phyloP scores from a whole-genome alignment of 495 filamentous ascomycete genomes.

The Pyrenula massariospora region DNA sequence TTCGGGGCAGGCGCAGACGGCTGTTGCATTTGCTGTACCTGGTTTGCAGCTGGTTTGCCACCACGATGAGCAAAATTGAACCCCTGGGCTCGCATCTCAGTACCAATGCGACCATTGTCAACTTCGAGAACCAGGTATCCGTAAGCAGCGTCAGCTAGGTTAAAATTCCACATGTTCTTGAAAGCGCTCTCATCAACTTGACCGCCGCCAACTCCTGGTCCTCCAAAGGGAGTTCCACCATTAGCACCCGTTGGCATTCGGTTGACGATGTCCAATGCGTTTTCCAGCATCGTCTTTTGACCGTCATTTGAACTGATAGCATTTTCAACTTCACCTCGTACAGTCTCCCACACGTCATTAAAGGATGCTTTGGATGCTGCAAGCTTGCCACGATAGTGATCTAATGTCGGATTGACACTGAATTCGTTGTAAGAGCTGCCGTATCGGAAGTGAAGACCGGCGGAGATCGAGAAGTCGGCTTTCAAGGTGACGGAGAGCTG shows the following conservation, averaged over 20 bases:
- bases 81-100: conserved; percentile 95
- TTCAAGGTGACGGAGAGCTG: conserved; percentile 97
- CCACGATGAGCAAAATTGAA: conserved; percentile 97
- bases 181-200: conserved; percentile 98
- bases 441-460: conserved; percentile 96
- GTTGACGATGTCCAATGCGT: conserved; percentile 79
- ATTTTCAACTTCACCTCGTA: conserved; percentile 86
- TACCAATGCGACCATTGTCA: conserved; percentile 87
- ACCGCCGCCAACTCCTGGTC: conserved; percentile 64
- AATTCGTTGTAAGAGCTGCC: conserved; percentile 99
- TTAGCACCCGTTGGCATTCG: conserved; percentile 95
- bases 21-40: conserved; percentile 10
- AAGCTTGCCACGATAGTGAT: conserved; percentile 98
- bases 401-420: conserved; percentile 93
- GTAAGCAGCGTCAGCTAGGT: conserved; percentile 93
- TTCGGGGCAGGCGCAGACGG: conserved; percentile 7
- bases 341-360: conserved; percentile 99
- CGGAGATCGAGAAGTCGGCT: conserved; percentile 96
- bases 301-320: conserved; percentile 86
- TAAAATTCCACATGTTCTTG: conserved; percentile 99
- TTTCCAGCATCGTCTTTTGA: conserved; percentile 79
- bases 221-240: conserved; percentile 93
- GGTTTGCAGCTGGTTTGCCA: conserved; percentile 27
- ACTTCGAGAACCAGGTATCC: conserved; percentile 92
- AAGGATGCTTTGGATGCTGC: conserved; percentile 98